A percentile compares a stretch with the other conserved stretches of the same genome.
These are phyloP conservation scores for Podospora sp. DNA, from an alignment of 495 filamentous ascomycete species.

Conservation along the genomic window DNA sequence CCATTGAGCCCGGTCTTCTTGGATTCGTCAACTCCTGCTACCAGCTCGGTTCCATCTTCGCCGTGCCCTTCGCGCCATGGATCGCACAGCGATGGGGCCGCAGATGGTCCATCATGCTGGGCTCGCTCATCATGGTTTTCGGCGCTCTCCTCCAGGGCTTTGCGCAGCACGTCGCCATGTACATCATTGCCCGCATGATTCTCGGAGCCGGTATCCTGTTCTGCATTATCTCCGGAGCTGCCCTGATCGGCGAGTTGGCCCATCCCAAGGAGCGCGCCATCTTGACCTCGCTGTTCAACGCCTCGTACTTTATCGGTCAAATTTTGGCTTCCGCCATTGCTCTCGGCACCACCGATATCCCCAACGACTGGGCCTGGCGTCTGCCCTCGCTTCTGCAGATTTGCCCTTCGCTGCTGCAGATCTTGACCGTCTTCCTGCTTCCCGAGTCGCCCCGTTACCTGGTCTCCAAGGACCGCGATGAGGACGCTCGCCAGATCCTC, in stretches of 20 bases:
- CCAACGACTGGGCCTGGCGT: constrained; percentile 63
- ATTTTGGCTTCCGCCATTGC: constrained; percentile 63
- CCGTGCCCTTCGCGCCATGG: constrained; percentile 57
- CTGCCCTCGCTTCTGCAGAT: constrained; percentile 65
- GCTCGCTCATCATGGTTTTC: constrained; percentile 59
- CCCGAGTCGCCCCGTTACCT: constrained; percentile 67
- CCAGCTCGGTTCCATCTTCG: constrained; percentile 58
- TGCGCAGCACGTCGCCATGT: constrained; percentile 56
- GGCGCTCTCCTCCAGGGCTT: constrained; percentile 58
- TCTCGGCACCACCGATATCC: constrained; percentile 60
- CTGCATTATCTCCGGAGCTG: constrained; percentile 65
- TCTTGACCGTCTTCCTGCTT: constrained; percentile 55
- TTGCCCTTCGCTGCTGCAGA: constrained; percentile 59
- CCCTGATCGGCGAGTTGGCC: constrained; percentile 65
- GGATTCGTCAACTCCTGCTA: constrained; percentile 49
- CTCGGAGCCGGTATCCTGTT: constrained; percentile 67
- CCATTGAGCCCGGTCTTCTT: not conserved
- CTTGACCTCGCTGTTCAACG: constrained; percentile 70
- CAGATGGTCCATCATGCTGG: constrained; percentile 60
- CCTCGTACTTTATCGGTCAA: constrained; percentile 65
- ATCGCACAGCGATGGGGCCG: constrained; percentile 62
- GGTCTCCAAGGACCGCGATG: constrained; percentile 58
- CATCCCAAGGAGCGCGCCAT: constrained; percentile 69
- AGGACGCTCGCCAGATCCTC: constrained; percentile 62
- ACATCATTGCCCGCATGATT: constrained; percentile 64